Conservation (phyloP, 139 green algal species). For the Diplosphaera chodatii region DNA sequence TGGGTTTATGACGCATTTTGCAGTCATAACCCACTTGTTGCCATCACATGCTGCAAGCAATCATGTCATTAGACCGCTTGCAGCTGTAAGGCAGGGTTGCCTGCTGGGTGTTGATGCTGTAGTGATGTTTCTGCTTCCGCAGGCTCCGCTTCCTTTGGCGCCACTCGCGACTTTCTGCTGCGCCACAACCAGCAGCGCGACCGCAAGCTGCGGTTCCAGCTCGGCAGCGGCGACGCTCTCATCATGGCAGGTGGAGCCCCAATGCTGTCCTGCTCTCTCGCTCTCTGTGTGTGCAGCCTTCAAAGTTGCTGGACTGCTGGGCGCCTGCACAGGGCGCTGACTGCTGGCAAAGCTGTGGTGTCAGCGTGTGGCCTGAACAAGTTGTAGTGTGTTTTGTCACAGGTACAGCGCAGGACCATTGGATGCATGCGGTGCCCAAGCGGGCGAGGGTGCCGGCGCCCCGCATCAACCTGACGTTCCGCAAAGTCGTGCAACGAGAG, state of each 20-base stretch:
- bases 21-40: no score
- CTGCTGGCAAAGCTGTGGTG: no score
- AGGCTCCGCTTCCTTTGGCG: slow-evolving; percentile 49
- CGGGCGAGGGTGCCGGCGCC: slow-evolving; percentile 6
- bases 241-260: slow-evolving; percentile 36
- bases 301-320: no score
- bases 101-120: no score
- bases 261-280: not conserved
- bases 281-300: no score
- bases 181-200: slow-evolving; percentile 27
- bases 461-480: slow-evolving; percentile 52
- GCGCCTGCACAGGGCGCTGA: no score
- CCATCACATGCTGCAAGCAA: not conserved
- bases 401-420: slow-evolving; percentile 35
- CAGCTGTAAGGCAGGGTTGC: no score
- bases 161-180: slow-evolving; percentile 45
- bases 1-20: no score
- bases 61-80: not conserved
- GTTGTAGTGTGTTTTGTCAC: no score
- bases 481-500: slow-evolving; percentile 22
- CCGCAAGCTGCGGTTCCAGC: slow-evolving; percentile 9
- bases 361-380: no score
- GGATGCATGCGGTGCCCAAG: slow-evolving; percentile 46
- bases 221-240: slow-evolving; percentile 34
- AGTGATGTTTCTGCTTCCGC: not conserved